Conservation (phyloP, 2,329 filamentous ascomycete genomes). For the Chaetomiaceae sp. region DNA sequence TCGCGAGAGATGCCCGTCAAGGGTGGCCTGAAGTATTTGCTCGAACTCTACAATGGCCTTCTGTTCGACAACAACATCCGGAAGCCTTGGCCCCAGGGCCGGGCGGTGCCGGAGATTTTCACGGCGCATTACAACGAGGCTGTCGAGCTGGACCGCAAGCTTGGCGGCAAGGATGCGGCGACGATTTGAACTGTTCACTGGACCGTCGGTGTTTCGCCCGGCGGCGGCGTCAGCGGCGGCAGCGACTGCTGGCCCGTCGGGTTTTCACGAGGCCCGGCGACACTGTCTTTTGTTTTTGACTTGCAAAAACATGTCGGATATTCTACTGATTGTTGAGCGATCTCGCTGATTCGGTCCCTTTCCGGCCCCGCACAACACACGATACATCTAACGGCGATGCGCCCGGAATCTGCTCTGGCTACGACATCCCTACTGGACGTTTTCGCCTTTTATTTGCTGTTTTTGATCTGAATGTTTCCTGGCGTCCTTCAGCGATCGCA, state of each 20-base stretch:
- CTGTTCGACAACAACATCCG: constrained; percentile 22
- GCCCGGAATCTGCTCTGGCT: neutral
- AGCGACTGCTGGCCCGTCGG: no score
- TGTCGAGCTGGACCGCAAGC: constrained; percentile 16
- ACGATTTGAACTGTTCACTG: constrained; percentile 1
- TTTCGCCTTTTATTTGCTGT: constrained; percentile 5
- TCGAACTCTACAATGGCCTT: constrained; percentile 54
- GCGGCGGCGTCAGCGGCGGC: neutral
- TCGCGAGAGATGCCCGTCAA: constrained; percentile 39
- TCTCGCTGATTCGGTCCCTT: constrained; percentile 2
- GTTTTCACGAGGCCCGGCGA: no score
- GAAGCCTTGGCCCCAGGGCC: constrained; percentile 23
- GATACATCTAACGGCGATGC: constrained; percentile 1
- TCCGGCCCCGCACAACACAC: neutral
- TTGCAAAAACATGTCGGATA: neutral
- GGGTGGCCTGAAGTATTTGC: constrained; percentile 54
- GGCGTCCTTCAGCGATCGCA: neutral
- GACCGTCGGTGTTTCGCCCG: neutral
- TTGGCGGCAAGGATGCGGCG: neutral
- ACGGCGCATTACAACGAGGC: constrained; percentile 26
- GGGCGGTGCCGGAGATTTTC: constrained; percentile 26
- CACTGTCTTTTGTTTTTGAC: neutral
- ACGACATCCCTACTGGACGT: neutral
- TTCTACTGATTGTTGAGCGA: neutral
- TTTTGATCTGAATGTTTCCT: constrained; percentile 3